Base-by-base conservation (phyloP, 2,329 filamentous ascomycete genomes). In the Verticillium longisporum region DNA sequence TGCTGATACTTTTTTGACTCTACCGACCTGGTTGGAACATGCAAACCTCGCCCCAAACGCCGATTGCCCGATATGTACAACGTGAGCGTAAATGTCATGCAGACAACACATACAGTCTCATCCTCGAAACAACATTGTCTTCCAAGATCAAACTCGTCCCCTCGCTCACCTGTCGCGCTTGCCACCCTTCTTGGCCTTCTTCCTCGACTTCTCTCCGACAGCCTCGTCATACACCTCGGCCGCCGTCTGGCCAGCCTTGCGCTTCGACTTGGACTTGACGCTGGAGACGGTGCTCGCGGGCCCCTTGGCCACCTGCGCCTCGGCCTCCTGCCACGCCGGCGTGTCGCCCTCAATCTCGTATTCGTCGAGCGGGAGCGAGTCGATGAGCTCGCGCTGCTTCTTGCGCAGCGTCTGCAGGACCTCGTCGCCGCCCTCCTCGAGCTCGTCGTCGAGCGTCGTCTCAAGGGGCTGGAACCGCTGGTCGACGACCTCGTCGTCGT, bases 371-470 rank as follows among this genome's bases (percentile, higher is more conserved):
- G 94, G 93, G 64, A 98, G 78, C 64, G 92, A 89, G 78, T 97
- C 91, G 69, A 98, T 97, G 66, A 98, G 80, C 67, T 91, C 90
- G 68, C 89, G 87, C 75, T 96, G 91, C 76, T 94, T 91, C 74
- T 90, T 87, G 67, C 85, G 85, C 69, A 96, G 78, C 62, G 85
- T 86, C 56, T 80, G 80, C 63, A 92, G 75, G 32, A 90, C 86
- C 73, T 95, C 88, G 63, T 94, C 86, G 1, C 89, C 92, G 15
- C 88, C 93, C 70, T 95, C 91, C 60, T 88, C 88, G 18, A 98
- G 81, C 74, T 98, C 95, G 10, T 94, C 90, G 34, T 92, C 86
- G 6, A 97, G 78, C 6, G 83, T 81, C 55, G 83, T 84, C 57
- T 87, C 82, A n/a, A 96, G 77, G 0, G 92, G 89, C 60, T 84